Evolutionary conservation across 768 basidiomycete species (phyloP), one percentile per base, ranked within the genome.

Genomic region (Pholiota molesta): DNA sequence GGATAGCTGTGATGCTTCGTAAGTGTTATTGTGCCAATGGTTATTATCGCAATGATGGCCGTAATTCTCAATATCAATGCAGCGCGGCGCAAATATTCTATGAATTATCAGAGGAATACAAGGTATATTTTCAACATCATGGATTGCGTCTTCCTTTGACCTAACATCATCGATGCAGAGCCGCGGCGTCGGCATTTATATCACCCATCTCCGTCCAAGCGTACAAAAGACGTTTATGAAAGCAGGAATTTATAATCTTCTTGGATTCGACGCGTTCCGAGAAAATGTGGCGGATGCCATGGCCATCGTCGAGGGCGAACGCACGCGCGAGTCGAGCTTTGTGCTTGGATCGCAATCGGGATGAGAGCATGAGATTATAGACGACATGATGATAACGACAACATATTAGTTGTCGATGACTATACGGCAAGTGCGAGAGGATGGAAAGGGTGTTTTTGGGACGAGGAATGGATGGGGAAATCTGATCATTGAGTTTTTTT

Each of bases 1-100:
- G 3, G 93, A 95, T 60, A 84, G 81, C 17, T 88, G 93, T 62
- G 97, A 99, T 72, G 95, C 97, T 8, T 94, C 93, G 91, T 96
- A 69, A 74, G 90, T 54, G 4, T 19, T 19, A 40, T 17, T 19
- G 29, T 44, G 6, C 9, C 44, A n/a, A 44, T n/a, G 5, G 45
- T 31, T 14, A 29, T 21, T 62, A 5, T 74, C 33, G 56, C 23
- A 39, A 2, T 19, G 3, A 61, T 56, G 28, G 45, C 19, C 35
- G 21, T 31, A 21, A 28, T 49, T 19, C 9, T 13, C 42, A 13
- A 44, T 19, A 6, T 13, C 44, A 13, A 29, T 33, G 6, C 68
- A 94, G 92, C 29, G 94, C 95, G 29, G 84, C 88, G 9, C 92
- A 94, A 73, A 92, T 95, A 65, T 87, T 96, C 68, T 81, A 83